A percentile compares a stretch with the other conserved stretches of the same genome.
Conservation (phyloP, 2,329 filamentous ascomycete species). For the Exophiala dermatitidis region DNA sequence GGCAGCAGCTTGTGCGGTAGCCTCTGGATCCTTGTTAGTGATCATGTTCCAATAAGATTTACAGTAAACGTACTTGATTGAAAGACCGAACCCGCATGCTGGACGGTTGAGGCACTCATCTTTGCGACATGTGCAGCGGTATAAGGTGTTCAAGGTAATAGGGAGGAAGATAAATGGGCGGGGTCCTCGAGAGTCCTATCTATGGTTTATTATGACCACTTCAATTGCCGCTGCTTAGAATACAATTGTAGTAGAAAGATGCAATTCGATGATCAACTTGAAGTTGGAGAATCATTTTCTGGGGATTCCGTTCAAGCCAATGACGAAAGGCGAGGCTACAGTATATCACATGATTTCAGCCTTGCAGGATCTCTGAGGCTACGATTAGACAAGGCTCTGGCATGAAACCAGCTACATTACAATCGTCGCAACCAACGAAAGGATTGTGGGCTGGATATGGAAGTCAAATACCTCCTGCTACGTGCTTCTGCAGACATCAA, state of each 20-base stretch:
- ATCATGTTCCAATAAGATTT: background rate
- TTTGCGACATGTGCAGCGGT: constrained; percentile 1
- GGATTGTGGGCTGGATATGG: no score
- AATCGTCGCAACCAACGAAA: no score
- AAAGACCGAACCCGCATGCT: constrained; percentile 9
- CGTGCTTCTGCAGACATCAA: no score
- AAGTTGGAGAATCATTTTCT: background rate
- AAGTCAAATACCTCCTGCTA: no score
- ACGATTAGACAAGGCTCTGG: background rate
- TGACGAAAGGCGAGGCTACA: background rate
- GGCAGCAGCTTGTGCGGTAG: background rate
- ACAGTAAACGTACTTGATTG: constrained; percentile 1
- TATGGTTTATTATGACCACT: no score
- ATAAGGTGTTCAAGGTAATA: background rate
- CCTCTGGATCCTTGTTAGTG: constrained; percentile 2
- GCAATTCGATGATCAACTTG: background rate
- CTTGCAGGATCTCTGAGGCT: background rate
- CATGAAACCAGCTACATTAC: background rate
- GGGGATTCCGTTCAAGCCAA: background rate
- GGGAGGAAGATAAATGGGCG: background rate
- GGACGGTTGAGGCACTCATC: constrained; percentile 5
- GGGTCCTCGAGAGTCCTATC: no score
- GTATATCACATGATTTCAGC: background rate
- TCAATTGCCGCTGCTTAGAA: no score
- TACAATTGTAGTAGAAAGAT: background rate